Conservation (phyloP, 2,329 filamentous ascomycete genomes). For the Xylaria sp. region DNA sequence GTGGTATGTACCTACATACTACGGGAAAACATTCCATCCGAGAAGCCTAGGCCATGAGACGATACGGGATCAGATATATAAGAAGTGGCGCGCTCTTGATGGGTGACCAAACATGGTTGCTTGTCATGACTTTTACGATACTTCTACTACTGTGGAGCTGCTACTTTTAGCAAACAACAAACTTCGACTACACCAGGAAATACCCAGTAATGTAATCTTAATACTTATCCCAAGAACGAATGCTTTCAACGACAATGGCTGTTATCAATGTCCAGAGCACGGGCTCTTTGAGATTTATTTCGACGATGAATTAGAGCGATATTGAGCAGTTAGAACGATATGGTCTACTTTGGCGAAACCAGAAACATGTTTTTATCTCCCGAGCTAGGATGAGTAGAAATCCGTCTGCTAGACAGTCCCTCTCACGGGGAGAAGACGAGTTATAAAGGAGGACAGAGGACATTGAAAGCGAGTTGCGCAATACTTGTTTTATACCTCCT, state of each 20-base stretch:
- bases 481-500: not conserved
- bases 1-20: slow-evolving; percentile 60
- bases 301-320: not conserved
- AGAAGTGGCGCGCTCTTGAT: slow-evolving; percentile 45
- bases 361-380: not conserved
- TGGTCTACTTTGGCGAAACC: too few relatives aligned
- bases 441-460: not conserved
- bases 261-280: not conserved
- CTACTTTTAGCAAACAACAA: not conserved
- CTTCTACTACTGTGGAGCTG: not conserved
- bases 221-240: not conserved
- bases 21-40: slow-evolving; percentile 59
- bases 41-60: slow-evolving; percentile 53
- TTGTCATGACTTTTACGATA: not conserved
- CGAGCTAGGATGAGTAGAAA: not conserved
- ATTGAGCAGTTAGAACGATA: not conserved
- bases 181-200: not conserved
- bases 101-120: not conserved
- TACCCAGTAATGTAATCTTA: not conserved
- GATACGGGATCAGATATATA: slow-evolving; percentile 51
- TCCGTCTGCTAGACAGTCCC: not conserved
- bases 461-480: not conserved
- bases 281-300: not conserved
- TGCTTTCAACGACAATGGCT: not conserved
- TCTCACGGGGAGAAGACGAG: not conserved